phyloP scores from a whole-genome alignment of 1,284 basidiomycete genomes.

The Sporisorium exsertum region DNA sequence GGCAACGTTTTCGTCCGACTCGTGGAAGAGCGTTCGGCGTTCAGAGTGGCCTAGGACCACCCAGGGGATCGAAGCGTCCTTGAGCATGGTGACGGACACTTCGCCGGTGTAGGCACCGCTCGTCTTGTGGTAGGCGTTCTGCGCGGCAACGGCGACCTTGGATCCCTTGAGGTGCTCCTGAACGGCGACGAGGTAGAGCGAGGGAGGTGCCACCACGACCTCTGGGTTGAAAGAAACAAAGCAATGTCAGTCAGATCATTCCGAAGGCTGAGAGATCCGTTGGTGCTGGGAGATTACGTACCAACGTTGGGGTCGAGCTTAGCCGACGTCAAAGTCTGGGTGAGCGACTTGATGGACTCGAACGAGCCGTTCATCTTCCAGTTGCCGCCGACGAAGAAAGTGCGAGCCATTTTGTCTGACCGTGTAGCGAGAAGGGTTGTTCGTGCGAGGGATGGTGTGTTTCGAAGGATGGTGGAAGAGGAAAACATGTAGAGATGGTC shows the following conservation, averaged over 20 bases:
- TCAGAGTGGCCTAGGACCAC: constrained; percentile 99
- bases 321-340: constrained; percentile 55
- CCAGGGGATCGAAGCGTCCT: constrained; percentile 86
- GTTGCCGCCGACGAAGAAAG: constrained; percentile 67
- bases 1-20: constrained; percentile 85
- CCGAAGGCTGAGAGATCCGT: too few species aligned
- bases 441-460: constrained; percentile 1
- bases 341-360: constrained; percentile 63
- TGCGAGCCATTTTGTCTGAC: constrained; percentile 55
- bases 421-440: background rate
- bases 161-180: constrained; percentile 56
- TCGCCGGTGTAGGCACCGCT: constrained; percentile 89
- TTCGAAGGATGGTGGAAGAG: constrained; percentile 5
- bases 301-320: constrained; percentile 64
- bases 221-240: constrained; percentile 25
- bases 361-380: constrained; percentile 70
- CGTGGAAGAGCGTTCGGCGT: constrained; percentile 90
- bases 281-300: too few species aligned
- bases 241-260: background rate
- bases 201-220: constrained; percentile 67
- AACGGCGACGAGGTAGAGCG: constrained; percentile 62
- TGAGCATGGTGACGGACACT: constrained; percentile 75
- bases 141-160: constrained; percentile 77
- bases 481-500: constrained; percentile 6
- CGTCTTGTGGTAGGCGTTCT: constrained; percentile 88